Percentiles rank a stretch among this genome's conserved stretches.
Evolutionary conservation across 352 stramenopile genomes (phyloP).

Genomic region (Globisporangium orthogonon): DNA sequence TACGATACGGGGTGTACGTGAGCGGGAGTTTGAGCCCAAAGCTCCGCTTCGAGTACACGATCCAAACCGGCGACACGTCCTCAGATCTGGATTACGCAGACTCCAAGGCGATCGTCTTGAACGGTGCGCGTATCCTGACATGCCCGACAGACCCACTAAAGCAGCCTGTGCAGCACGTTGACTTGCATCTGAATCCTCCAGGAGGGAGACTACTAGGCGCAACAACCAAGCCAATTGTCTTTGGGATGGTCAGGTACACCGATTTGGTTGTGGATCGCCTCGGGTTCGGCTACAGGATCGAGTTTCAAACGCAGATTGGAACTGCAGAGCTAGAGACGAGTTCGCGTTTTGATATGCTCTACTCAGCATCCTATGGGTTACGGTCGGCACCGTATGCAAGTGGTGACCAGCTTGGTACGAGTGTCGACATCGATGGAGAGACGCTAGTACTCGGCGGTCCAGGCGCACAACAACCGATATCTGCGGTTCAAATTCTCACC

Average conservation of each 20-base stretch:
- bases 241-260: constrained; percentile 50
- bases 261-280: constrained; percentile 72
- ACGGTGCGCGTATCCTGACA: constrained; percentile 65
- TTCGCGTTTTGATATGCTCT: constrained; percentile 60
- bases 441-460: constrained; percentile 68
- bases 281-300: constrained; percentile 59
- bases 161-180: constrained; percentile 40
- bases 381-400: constrained; percentile 51
- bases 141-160: constrained; percentile 29
- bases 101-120: constrained; percentile 48
- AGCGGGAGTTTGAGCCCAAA: constrained; percentile 38
- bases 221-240: constrained; percentile 41
- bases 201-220: constrained; percentile 40
- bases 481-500: constrained; percentile 69
- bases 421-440: constrained; percentile 59
- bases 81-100: constrained; percentile 60
- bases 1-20: constrained; percentile 49
- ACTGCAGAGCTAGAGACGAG: constrained; percentile 36
- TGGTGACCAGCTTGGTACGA: constrained; percentile 49
- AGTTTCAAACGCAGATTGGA: constrained; percentile 41
- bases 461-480: constrained; percentile 43
- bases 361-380: constrained; percentile 63
- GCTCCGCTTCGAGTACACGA: constrained; percentile 68
- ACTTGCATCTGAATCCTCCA: constrained; percentile 77
- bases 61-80: constrained; percentile 65